Evolutionary conservation across 345 rosid species (phyloP).

Genomic region (Salix caprea): DNA sequence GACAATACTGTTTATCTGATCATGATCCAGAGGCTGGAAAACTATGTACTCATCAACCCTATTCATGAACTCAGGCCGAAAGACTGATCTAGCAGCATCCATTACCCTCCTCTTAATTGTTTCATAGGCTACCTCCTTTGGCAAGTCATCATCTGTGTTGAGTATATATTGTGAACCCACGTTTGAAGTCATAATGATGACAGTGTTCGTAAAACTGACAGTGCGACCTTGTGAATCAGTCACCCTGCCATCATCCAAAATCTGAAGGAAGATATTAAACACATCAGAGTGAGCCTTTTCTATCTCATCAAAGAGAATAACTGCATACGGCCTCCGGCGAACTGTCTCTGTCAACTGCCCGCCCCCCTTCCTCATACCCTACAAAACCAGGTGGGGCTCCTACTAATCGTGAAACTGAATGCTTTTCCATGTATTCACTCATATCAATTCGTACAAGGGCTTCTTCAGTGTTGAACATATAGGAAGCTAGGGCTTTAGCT

Average conservation of each 20-base stretch:
- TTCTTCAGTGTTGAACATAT: constrained; percentile 93
- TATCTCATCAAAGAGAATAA: constrained; percentile 94
- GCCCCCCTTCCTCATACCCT: constrained; percentile 99
- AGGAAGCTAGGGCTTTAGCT: constrained; percentile 92
- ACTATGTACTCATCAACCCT: constrained; percentile 97
- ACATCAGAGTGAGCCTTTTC: constrained; percentile 96
- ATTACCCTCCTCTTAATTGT: constrained; percentile 75
- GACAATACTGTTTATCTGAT: constrained; percentile 78
- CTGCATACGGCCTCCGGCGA: constrained; percentile 90
- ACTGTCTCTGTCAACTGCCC: constrained; percentile 92
- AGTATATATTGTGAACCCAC: constrained; percentile 91
- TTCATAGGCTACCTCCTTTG: constrained; percentile 64
- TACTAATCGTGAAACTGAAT: constrained; percentile 90
- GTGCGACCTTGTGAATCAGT: constrained; percentile 97
- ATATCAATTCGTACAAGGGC: constrained; percentile 90
- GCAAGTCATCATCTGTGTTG: constrained; percentile 49
- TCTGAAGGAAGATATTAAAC: constrained; percentile 93
- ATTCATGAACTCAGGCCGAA: constrained; percentile 97
- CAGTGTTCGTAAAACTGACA: constrained; percentile 88
- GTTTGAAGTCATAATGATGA: constrained; percentile 90
- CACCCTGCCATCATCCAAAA: constrained; percentile 93
- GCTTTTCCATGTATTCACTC: constrained; percentile 99
- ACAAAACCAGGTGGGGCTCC: constrained; percentile 99
- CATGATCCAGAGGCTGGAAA: constrained; percentile 89
- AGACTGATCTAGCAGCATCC: constrained; percentile 96